These are phyloP conservation scores for Kernera saxatilis DNA, from an alignment of 345 rosid species.

Conservation along the genomic window DNA sequence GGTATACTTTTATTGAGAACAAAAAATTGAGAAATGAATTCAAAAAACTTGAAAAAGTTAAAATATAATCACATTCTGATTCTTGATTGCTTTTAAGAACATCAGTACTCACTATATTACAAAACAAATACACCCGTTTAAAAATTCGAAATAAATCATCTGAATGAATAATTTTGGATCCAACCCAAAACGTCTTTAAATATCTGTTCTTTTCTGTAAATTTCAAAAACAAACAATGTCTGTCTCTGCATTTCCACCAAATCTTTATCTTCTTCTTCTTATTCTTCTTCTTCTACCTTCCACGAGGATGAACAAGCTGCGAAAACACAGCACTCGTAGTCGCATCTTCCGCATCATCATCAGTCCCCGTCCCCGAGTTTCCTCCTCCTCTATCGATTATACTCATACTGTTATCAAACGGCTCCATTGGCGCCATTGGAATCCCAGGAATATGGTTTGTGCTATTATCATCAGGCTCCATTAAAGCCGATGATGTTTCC, in stretches of 20 bases:
- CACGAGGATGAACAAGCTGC: slow-evolving; percentile 97
- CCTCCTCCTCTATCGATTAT: slow-evolving; percentile 44
- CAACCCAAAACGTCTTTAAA: background rate
- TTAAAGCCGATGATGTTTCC: slow-evolving; percentile 79
- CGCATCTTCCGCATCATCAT: slow-evolving; percentile 77
- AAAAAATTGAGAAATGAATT: background rate
- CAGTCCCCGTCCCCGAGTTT: slow-evolving; percentile 45
- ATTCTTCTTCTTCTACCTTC: slow-evolving; percentile 46
- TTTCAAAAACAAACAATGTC: slow-evolving; percentile 21
- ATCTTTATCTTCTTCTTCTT: background rate
- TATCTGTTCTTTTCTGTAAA: background rate
- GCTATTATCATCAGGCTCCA: slow-evolving; percentile 95
- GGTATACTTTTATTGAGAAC: too few species aligned
- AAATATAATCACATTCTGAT: slow-evolving; percentile 26
- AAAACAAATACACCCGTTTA: slow-evolving; percentile 21
- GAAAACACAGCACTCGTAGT: slow-evolving; percentile 95
- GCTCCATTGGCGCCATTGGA: slow-evolving; percentile 77
- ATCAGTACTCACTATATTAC: slow-evolving; percentile 40
- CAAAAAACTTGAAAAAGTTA: background rate
- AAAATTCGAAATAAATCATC: slow-evolving; percentile 7
- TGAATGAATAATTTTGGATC: slow-evolving; percentile 21
- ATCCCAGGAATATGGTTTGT: slow-evolving; percentile 90
- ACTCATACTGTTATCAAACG: slow-evolving; percentile 83
- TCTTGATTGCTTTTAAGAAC: slow-evolving; percentile 9
- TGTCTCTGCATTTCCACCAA: slow-evolving; percentile 19